Evolutionary conservation across 805 yeast species (phyloP).

Genomic region (Teunomyces stri): DNA sequence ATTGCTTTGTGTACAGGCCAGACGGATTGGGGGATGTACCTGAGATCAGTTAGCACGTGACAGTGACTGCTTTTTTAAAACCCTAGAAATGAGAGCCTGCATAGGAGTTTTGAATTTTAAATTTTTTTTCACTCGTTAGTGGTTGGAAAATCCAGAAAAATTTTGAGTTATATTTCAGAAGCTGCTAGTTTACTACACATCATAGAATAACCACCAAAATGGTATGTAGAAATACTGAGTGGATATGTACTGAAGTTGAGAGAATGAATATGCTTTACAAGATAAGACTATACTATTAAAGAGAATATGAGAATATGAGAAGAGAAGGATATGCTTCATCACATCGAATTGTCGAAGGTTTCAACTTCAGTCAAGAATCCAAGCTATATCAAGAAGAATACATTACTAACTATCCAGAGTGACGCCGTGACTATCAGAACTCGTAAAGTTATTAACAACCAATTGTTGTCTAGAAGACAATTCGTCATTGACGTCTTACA

Average conservation of each 20-base stretch:
- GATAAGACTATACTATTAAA: neutral
- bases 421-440: conserved; percentile 99
- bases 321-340: conserved; percentile 10
- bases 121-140: conserved; percentile 2
- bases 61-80: neutral
- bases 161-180: conserved; percentile 3
- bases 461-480: conserved; percentile 98
- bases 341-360: conserved; percentile 70
- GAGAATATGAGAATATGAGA: neutral
- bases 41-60: neutral
- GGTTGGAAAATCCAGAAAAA: conserved; percentile 1
- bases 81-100: neutral
- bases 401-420: conserved; percentile 55
- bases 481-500: conserved; percentile 99
- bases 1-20: too few species aligned
- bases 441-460: conserved; percentile 98
- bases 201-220: conserved; percentile 16
- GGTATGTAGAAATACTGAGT: conserved; percentile 12
- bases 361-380: neutral
- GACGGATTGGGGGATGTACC: neutral
- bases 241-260: neutral
- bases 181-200: conserved; percentile 7
- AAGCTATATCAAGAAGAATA: neutral
- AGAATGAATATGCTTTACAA: neutral
- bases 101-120: neutral